Evolutionary conservation across 805 yeast genomes (phyloP).

Genomic region (Starmerella kuoi): DNA sequence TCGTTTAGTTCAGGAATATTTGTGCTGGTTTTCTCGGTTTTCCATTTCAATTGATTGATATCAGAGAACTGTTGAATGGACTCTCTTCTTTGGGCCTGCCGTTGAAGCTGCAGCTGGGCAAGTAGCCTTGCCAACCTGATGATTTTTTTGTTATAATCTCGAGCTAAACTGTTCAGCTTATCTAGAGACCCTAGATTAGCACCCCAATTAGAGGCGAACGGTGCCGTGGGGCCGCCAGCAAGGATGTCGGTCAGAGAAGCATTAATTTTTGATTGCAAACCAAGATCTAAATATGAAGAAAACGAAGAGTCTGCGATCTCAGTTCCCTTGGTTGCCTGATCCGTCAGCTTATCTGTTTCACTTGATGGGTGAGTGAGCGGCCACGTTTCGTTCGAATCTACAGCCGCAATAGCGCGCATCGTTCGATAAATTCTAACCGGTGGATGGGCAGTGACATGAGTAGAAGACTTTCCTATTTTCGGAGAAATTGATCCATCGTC

Average conservation of each 20-base stretch:
- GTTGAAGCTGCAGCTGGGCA: conserved; percentile 29
- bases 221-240: neutral
- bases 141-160: conserved; percentile 20
- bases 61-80: conserved; percentile 32
- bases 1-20: conserved; percentile 14
- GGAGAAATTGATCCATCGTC: neutral
- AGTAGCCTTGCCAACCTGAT: conserved; percentile 30
- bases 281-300: neutral
- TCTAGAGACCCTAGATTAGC: conserved; percentile 23
- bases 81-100: conserved; percentile 34
- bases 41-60: conserved; percentile 21
- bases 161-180: conserved; percentile 21
- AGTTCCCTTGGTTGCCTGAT: too few relatives aligned
- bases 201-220: conserved; percentile 7
- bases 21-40: conserved; percentile 15
- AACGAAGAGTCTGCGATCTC: too few relatives aligned
- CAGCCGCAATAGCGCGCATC: neutral
- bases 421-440: neutral
- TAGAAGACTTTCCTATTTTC: neutral
- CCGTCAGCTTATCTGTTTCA: neutral
- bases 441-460: neutral
- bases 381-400: neutral
- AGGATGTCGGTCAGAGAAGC: neutral
- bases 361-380: neutral
- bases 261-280: neutral